These are phyloP conservation scores for Dactylellina sp. DNA, from an alignment of 2,329 filamentous ascomycete genomes.

Conservation along the genomic window DNA sequence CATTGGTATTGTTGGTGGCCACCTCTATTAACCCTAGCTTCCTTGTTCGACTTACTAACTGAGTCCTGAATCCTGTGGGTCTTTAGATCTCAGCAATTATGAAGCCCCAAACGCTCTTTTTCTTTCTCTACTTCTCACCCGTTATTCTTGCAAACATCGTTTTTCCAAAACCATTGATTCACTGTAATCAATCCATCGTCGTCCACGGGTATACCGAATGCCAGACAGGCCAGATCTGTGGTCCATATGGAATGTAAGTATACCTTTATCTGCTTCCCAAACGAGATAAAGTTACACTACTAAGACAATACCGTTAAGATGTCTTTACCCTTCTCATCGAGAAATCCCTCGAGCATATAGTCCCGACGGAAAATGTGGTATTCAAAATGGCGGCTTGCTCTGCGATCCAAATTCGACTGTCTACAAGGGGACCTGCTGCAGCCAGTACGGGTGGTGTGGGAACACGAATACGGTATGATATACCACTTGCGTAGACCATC, in stretches of 20 bases:
- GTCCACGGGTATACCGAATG: constrained; percentile 46
- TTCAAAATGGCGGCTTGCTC: constrained; percentile 63
- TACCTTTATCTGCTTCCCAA: background rate
- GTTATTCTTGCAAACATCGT: constrained; percentile 57
- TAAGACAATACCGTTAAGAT: constrained; percentile 8
- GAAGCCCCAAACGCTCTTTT: constrained; percentile 32
- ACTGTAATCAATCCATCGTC: constrained; percentile 54
- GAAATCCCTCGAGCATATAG: constrained; percentile 61
- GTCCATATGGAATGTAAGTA: constrained; percentile 43
- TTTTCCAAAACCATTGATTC: constrained; percentile 62
- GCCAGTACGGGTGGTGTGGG: constrained; percentile 65
- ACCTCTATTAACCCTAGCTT: no score
- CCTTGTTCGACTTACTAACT: no score
- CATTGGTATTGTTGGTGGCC: no score
- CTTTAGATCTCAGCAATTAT: constrained; percentile 1
- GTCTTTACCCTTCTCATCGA: constrained; percentile 33
- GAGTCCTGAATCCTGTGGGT: no score
- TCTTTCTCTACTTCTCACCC: constrained; percentile 59
- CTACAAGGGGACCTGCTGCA: constrained; percentile 66
- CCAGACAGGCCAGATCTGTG: constrained; percentile 56
- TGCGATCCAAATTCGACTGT: constrained; percentile 65
- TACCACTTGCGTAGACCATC: background rate
- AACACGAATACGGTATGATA: constrained; percentile 61
- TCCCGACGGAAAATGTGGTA: constrained; percentile 64
- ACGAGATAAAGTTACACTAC: background rate